Conservation (phyloP, 2,329 filamentous ascomycete genomes). For the Ceratocystis alfenasii region DNA sequence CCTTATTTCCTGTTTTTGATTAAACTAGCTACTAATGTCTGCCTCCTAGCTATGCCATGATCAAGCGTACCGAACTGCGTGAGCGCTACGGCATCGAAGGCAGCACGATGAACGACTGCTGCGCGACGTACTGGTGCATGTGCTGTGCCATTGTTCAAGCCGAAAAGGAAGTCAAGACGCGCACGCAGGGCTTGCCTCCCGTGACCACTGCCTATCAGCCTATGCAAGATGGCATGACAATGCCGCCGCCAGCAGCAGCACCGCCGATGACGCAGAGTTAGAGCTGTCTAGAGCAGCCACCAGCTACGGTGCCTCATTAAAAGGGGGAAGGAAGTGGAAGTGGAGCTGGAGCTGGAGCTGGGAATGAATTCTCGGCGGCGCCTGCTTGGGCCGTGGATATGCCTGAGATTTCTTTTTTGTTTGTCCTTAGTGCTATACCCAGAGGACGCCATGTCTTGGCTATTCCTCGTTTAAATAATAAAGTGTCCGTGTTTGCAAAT, state of each 20-base stretch:
- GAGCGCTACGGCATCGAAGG: constrained; percentile 43
- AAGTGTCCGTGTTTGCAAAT: background rate
- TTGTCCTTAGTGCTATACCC: background rate
- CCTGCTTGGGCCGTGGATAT: background rate
- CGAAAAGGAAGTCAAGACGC: constrained; percentile 40
- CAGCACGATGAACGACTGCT: constrained; percentile 38
- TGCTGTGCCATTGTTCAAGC: constrained; percentile 48
- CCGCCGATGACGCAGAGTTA: background rate
- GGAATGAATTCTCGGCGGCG: background rate
- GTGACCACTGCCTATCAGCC: constrained; percentile 31
- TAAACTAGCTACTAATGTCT: constrained; percentile 9
- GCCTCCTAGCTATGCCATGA: constrained; percentile 34
- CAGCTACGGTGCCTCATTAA: background rate
- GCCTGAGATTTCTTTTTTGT: background rate
- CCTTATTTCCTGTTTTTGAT: background rate
- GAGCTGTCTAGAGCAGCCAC: background rate
- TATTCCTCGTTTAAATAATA: background rate
- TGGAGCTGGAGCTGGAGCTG: background rate
- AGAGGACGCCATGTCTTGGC: background rate
- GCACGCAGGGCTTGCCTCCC: constrained; percentile 25
- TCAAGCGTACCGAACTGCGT: constrained; percentile 44
- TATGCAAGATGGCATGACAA: constrained; percentile 30
- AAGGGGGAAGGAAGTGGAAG: background rate
- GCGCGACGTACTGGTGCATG: constrained; percentile 41
- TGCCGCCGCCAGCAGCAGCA: constrained; percentile 26